phyloP scores from a whole-genome alignment of 495 filamentous ascomycete genomes.

The Elasticomyces elasticus region DNA sequence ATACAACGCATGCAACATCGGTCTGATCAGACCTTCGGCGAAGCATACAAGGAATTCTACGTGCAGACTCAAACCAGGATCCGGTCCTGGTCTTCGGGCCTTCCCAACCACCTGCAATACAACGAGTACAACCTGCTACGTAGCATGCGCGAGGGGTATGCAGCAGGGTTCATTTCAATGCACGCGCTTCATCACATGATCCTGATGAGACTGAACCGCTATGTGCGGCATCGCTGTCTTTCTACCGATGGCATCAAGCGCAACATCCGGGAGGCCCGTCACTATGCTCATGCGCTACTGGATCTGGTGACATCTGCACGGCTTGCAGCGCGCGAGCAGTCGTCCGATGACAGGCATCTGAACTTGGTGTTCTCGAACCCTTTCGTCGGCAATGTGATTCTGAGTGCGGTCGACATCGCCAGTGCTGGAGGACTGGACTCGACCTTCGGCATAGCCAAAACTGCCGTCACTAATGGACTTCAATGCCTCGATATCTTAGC shows the following conservation, averaged over 20 bases:
- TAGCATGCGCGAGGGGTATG: slow-evolving; percentile 38
- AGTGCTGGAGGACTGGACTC: slow-evolving; percentile 23
- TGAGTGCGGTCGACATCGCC: slow-evolving; percentile 29
- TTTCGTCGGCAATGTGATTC: slow-evolving; percentile 27
- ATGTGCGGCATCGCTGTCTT: slow-evolving; percentile 34
- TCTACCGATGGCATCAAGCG: slow-evolving; percentile 16
- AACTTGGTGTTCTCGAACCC: slow-evolving; percentile 24
- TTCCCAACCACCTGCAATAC: slow-evolving; percentile 41
- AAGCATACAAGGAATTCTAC: slow-evolving; percentile 43
- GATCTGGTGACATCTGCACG: slow-evolving; percentile 17
- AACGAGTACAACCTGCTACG: slow-evolving; percentile 42
- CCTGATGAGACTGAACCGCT: slow-evolving; percentile 52
- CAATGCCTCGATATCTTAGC: slow-evolving; percentile 22
- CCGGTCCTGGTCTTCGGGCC: slow-evolving; percentile 38
- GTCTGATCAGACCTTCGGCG: slow-evolving; percentile 34
- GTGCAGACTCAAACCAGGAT: slow-evolving; percentile 39
- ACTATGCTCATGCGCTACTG: slow-evolving; percentile 23
- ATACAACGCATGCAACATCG: slow-evolving; percentile 47
- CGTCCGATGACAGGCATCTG: neutral
- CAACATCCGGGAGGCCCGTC: slow-evolving; percentile 26
- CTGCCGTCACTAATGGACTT: slow-evolving; percentile 15
- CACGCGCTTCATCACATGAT: slow-evolving; percentile 54
- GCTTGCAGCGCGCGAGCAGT: slow-evolving; percentile 5
- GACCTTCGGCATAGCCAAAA: slow-evolving; percentile 17
- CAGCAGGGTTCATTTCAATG: slow-evolving; percentile 46